These are phyloP conservation scores for Colletotrichum camelliae DNA, from an alignment of 2,329 filamentous ascomycete species.

Conservation along the genomic window DNA sequence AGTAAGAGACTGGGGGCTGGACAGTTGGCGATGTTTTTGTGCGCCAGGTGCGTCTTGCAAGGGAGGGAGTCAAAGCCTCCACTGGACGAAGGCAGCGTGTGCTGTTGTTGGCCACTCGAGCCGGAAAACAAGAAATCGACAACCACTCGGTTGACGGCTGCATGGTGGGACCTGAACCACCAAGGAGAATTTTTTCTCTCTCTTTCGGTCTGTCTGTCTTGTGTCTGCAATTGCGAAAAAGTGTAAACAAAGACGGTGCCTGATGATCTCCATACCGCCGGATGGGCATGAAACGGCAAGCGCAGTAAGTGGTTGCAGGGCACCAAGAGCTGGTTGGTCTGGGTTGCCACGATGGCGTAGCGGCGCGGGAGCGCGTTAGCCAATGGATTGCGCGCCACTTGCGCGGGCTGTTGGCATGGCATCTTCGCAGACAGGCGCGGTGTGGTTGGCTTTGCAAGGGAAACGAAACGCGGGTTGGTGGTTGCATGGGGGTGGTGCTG, in stretches of 20 bases:
- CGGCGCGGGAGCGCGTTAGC: constrained; percentile 8
- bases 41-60: constrained; percentile 5
- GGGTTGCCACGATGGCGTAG: background rate
- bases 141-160: constrained; percentile 2
- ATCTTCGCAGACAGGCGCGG: background rate
- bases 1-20: background rate
- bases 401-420: constrained; percentile 14
- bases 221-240: background rate
- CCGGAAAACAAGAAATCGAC: constrained; percentile 7
- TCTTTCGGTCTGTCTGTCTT: background rate
- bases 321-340: background rate
- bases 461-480: background rate
- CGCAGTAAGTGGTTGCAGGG: background rate
- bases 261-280: background rate
- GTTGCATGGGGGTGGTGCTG: background rate
- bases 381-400: constrained; percentile 14
- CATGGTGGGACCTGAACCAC: background rate
- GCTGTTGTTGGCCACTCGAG: constrained; percentile 1
- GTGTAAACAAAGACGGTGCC: constrained; percentile 11
- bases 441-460: background rate
- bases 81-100: constrained; percentile 16
- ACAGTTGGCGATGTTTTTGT: constrained; percentile 22
- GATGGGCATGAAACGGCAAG: background rate
- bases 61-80: background rate
- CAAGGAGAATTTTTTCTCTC: background rate